Evolutionary conservation across 164 flowering plant genomes (phyloP).

Genomic region (Santalum album): DNA sequence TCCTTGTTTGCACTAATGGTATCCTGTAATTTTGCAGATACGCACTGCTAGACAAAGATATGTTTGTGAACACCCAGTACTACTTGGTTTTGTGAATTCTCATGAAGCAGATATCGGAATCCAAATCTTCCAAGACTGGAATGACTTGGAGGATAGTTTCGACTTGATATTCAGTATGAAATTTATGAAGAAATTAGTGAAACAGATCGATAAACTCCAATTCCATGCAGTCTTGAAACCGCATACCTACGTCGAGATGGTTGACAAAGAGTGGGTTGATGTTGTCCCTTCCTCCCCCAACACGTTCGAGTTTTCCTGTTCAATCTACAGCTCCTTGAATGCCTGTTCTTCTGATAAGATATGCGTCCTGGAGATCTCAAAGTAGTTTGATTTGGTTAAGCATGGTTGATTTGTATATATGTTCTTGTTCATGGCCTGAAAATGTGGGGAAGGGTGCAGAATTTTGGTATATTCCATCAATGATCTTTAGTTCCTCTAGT

Average conservation of each 20-base stretch:
- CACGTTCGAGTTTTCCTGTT: conserved; percentile 55
- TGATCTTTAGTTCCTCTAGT: too few species aligned
- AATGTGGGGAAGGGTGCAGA: too few species aligned
- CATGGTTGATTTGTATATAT: too few species aligned
- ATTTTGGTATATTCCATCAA: too few species aligned
- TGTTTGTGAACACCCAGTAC: conserved; percentile 19
- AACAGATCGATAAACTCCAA: conserved; percentile 35
- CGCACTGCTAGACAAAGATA: conserved; percentile 22
- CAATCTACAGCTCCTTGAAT: conserved; percentile 49
- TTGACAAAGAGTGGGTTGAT: conserved; percentile 67
- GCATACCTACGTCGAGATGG: conserved; percentile 42
- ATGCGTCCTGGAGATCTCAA: conserved; percentile 43
- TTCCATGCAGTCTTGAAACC: conserved; percentile 27
- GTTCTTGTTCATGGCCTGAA: too few species aligned
- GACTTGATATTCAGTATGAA: conserved; percentile 50
- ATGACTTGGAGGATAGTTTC: conserved; percentile 26
- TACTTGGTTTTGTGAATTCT: conserved; percentile 47
- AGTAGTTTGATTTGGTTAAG: conserved; percentile 17
- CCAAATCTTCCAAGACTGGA: conserved; percentile 17
- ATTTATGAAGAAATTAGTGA: conserved; percentile 38
- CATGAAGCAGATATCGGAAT: conserved; percentile 52
- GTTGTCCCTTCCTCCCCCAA: conserved; percentile 47
- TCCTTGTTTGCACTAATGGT: too few species aligned
- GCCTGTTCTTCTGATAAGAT: conserved; percentile 37
- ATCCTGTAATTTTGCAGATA: conserved; percentile 36